Base-by-base conservation (phyloP, 1,139 yeast species). In the Pichia sp. region DNA sequence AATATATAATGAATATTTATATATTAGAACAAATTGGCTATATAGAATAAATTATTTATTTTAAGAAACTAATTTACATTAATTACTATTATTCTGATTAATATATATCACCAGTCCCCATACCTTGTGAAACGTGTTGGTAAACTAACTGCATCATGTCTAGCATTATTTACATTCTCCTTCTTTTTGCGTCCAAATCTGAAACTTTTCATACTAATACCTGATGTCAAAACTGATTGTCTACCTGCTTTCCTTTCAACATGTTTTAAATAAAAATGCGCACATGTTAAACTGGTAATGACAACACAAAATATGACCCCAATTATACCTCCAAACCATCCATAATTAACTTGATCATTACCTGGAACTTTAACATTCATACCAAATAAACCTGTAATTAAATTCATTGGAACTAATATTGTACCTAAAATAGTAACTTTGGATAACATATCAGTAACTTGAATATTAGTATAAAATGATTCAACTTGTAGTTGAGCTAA, bases 331-430 rank as follows among this genome's bases (percentile, higher is more conserved):
- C 81, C 80, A 65, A 81, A 83, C 86, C 89, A 83, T 3, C 69
- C 75, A 34, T 74, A 65, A 46, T 65, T 70, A 2, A 43, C 34
- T 1, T 57, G 61, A 0, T 60, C 73, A 7, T 62, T 72, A 11
- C 96, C 96, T 0, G 97, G 97, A 27, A 90, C 89, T 26, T 62
- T 67, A 25, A 92, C 97, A 66, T 92, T 92, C 98, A 92, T 92
- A 59, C 98, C 97, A 67, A 90, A 92, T 54, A 90, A 66, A 65
- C 97, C 97, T 1, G 97, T 89, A 36, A 92, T 76, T 55, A 92
- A 71, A 64, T 90, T 92, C 74, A 90, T 76, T 8, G 97, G 97
- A 56, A 92, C 85, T 42, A 92, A 72, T 60, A 90, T 76, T 0
- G 97, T 90, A 76, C 97, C 97, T 45, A 92, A 72, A 50, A 92